Base-by-base conservation (phyloP, 805 yeast species). In the Saccharomyces eubayanus region DNA sequence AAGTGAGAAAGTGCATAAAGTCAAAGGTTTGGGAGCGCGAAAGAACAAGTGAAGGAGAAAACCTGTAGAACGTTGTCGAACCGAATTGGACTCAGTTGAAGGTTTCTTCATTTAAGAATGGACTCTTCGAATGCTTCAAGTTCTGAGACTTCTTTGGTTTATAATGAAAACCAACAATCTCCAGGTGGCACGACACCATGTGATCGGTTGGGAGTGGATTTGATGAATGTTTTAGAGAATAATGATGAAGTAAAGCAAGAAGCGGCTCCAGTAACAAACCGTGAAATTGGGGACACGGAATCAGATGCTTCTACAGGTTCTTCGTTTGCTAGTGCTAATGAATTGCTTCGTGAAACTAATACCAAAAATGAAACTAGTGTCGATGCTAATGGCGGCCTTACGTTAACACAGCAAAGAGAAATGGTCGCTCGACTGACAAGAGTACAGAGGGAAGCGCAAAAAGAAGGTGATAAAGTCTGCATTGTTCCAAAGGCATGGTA, bases 391-490 rank as follows among this genome's bases (percentile, higher is more conserved):
- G 21, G 57, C 59, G 20, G 43, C 6, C 4, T 2, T 36, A 16
- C 11, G 10, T 16, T 36, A 16, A 16, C 16, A 11, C 48, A 49
- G 24, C 70, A 65, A 54, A 57, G 71, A 46, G 51, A 56, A 2
- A 52, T 53, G 2, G 53, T 68, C 14, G 36, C 48, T 3, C 41
- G 53, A 12, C 48, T 66, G 10, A 50, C 62, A 30, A 48, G 57
- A 11, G 51, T 55, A 8, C 50, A 57, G 43, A 52, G 55, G 16
- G 46, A 29, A 16, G 48, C 51, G 8, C 63, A 62, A 2, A 59
- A 68, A 29, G 82, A 79, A 55, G 86, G 85, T 6, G 80, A 76
- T 49, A 65, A 56, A 31, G 76, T 78, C 61, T 80, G 70, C 59
- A 71, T 80, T 28, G 72, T 83, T 10, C 80, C 86, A 1, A 65